phyloP scores from a whole-genome alignment of 805 yeast genomes.

The Monosporozyma solicola region DNA sequence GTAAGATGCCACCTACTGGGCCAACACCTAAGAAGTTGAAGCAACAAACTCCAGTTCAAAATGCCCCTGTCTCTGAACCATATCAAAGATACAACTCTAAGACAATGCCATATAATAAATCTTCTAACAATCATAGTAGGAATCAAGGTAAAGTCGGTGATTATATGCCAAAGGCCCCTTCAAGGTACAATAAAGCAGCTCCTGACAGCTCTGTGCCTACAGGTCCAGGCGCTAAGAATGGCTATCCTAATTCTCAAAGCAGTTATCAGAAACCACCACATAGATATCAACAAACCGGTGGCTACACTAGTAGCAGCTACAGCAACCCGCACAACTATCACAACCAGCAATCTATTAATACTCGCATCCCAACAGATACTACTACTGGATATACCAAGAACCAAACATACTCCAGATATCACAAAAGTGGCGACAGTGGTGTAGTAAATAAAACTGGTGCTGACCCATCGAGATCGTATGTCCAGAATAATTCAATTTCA shows the following conservation, averaged over 20 bases:
- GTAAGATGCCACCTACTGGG: slow-evolving; percentile 2
- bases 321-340: neutral
- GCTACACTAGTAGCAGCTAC: neutral
- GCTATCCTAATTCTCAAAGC: neutral
- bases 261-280: neutral
- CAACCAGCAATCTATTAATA: neutral
- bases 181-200: neutral
- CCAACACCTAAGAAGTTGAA: slow-evolving; percentile 1
- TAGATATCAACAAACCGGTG: neutral
- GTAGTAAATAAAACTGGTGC: neutral
- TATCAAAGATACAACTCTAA: neutral
- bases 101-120: neutral
- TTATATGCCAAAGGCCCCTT: neutral
- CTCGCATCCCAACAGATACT: neutral
- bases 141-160: neutral
- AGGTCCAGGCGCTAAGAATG: neutral
- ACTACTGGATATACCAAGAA: neutral
- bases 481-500: neutral
- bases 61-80: neutral
- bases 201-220: neutral
- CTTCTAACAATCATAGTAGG: neutral
- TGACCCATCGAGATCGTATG: neutral
- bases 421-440: neutral
- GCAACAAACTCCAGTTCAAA: neutral
- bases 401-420: neutral